Base-by-base conservation (phyloP, 2,329 filamentous ascomycete species). In the Didymella pomorum region DNA sequence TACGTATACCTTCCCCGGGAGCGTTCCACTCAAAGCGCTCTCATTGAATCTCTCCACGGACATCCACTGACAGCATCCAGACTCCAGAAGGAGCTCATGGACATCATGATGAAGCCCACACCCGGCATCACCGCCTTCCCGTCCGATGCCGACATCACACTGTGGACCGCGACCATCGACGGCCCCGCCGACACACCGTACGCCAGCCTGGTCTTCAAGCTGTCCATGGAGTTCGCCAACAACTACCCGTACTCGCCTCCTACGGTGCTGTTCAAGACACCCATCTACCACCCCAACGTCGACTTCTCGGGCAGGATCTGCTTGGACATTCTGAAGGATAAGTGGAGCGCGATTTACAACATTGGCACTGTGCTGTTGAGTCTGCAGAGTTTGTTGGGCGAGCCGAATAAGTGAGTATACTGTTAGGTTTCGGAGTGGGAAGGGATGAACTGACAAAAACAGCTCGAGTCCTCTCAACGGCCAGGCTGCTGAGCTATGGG, bases 251-350 rank as follows among this genome's bases (percentile, higher is more conserved):
- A 97, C 78, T 86, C 89, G 1, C 87, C 95, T 21, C 95, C 95
- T 0, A 92, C 90, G 2, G 95, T 99, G 18, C 85, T 97, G 59
- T 99, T 97, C 87, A 96, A 93, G 83, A 99, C 96, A 7, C 95
- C 95, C 35, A 97, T 99, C 80, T 99, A 98, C 83, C 95, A 99
- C 79, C 95, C 95, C 52, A 99, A 99, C 71, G 92, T 99, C 69
- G 95, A 99, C 81, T 97, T 99, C 81, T 93, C 91, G 3, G 95
- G 95, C 39, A 87, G 95, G 56, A 99, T 99, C 79, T 99, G 95
- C 78, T 84, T 99, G 61, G 96, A 99, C 74, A 99, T 99, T 68
- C 84, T 99, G 65, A 98, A 97, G 84, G 95, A 98, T 79, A 97
- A 97, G 82, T 99, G 95, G 95, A 97, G 93, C 59, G 93, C 95